Percentiles rank a stretch among this genome's conserved stretches.
Evolutionary conservation across 2,329 filamentous ascomycete genomes (phyloP).

Genomic region (Fonsecaea erecta): DNA sequence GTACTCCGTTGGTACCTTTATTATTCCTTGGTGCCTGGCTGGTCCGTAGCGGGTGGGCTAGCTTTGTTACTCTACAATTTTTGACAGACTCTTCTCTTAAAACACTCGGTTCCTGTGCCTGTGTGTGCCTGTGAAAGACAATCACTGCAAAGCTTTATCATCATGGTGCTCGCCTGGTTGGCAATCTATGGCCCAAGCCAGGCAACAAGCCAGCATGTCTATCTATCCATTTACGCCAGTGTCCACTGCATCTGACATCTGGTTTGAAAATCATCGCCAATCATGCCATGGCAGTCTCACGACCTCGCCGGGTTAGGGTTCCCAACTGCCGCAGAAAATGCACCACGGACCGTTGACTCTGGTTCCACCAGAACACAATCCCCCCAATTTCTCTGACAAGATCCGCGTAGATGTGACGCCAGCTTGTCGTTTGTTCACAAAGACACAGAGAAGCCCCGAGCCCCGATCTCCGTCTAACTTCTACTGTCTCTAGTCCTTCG

Average conservation of each 20-base stretch:
- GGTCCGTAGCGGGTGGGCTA: not conserved
- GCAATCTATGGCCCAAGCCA: not conserved
- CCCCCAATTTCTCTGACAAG: constrained; percentile 1
- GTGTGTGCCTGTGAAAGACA: not conserved
- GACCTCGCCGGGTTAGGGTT: constrained; percentile 8
- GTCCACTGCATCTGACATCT: not conserved
- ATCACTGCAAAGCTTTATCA: not conserved
- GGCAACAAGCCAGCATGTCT: not conserved
- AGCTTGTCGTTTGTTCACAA: not conserved
- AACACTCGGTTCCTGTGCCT: too few species aligned
- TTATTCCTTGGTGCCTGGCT: not conserved
- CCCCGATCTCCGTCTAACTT: constrained; percentile 11
- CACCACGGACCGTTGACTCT: not conserved
- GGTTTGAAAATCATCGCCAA: constrained; percentile 17
- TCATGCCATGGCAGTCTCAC: constrained; percentile 7
- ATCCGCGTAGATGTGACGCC: constrained; percentile 27
- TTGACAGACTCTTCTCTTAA: not conserved
- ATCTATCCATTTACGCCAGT: too few species aligned
- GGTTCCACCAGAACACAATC: not conserved
- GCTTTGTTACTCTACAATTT: not conserved
- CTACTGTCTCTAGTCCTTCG: not conserved
- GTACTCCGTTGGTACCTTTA: not conserved
- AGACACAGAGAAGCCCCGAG: not conserved
- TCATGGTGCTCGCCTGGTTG: not conserved
- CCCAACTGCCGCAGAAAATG: constrained; percentile 4